phyloP scores from a whole-genome alignment of 164 flowering plant genomes.

The Nelumbo lutea region DNA sequence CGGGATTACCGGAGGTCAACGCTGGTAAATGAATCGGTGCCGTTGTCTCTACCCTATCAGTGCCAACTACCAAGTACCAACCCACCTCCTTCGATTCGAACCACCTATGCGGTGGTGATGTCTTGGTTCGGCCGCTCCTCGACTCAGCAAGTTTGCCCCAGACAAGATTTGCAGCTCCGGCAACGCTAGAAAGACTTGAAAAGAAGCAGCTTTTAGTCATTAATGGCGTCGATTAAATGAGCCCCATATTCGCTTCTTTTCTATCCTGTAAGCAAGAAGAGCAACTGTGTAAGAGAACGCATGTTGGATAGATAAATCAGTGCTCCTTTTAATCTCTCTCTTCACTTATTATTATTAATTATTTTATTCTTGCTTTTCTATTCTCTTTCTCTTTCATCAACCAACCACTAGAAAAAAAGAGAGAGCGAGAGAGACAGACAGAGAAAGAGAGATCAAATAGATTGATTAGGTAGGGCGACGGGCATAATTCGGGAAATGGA shows the following conservation, averaged over 20 bases:
- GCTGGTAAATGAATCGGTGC: background rate
- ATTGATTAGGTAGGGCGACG: background rate
- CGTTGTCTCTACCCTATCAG: constrained; percentile 2
- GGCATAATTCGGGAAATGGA: background rate
- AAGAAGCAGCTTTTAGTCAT: background rate
- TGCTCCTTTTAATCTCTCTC: too few relatives aligned
- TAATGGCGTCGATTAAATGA: constrained; percentile 7
- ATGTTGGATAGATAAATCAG: background rate
- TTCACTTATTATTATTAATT: too few relatives aligned
- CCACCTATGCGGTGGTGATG: too few relatives aligned
- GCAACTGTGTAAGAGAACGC: background rate
- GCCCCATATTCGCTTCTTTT: background rate
- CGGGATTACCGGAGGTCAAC: constrained; percentile 11
- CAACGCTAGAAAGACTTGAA: background rate
- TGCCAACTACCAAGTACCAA: background rate
- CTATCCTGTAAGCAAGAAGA: background rate
- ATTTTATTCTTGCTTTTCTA: background rate
- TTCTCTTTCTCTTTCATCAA: constrained; percentile 13
- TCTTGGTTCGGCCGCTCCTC: too few relatives aligned
- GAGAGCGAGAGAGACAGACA: constrained; percentile 10
- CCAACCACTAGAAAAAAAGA: constrained; percentile 17
- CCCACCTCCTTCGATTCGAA: too few relatives aligned
- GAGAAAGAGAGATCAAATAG: too few relatives aligned
- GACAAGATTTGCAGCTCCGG: background rate
- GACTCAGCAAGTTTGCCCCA: background rate